Conservation (phyloP, 73 alveolate species). For the Stentor coeruleus region DNA sequence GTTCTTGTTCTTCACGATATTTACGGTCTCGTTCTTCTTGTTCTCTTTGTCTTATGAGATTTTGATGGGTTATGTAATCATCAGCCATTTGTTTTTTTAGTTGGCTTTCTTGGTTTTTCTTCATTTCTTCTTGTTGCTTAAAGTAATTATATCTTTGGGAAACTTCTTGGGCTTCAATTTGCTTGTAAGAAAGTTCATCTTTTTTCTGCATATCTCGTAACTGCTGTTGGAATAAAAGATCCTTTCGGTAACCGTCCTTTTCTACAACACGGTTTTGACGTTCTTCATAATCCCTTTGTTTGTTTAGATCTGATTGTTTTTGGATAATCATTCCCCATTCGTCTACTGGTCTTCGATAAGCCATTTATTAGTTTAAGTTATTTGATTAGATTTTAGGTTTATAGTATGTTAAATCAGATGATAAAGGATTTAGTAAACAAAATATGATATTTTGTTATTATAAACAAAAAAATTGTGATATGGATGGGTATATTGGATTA, state of each 20-base stretch:
- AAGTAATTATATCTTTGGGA: background rate
- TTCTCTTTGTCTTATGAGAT: background rate
- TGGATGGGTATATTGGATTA: too few species aligned
- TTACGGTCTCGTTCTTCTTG: background rate
- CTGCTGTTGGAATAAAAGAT: slow-evolving; percentile 6
- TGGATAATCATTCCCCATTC: background rate
- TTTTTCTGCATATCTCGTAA: background rate
- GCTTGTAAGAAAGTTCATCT: background rate
- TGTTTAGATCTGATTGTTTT: background rate
- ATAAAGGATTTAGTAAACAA: too few species aligned
- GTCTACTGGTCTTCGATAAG: background rate
- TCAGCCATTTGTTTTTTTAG: background rate
- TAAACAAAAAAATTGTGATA: too few species aligned
- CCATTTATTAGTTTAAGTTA: slow-evolving; percentile 7
- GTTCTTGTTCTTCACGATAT: slow-evolving; percentile 4
- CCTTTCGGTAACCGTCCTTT: background rate
- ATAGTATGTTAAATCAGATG: too few species aligned
- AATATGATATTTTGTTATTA: too few species aligned
- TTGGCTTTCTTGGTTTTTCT: background rate
- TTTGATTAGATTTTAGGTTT: too few species aligned
- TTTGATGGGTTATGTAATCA: background rate
- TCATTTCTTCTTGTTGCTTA: background rate
- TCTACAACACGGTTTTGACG: background rate
- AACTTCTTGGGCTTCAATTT: background rate
- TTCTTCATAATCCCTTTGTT: background rate